Percentiles rank a stretch among this genome's conserved stretches.
phyloP scores from a whole-genome alignment of 2,329 filamentous ascomycete genomes.

The Trichoderma koningii region DNA sequence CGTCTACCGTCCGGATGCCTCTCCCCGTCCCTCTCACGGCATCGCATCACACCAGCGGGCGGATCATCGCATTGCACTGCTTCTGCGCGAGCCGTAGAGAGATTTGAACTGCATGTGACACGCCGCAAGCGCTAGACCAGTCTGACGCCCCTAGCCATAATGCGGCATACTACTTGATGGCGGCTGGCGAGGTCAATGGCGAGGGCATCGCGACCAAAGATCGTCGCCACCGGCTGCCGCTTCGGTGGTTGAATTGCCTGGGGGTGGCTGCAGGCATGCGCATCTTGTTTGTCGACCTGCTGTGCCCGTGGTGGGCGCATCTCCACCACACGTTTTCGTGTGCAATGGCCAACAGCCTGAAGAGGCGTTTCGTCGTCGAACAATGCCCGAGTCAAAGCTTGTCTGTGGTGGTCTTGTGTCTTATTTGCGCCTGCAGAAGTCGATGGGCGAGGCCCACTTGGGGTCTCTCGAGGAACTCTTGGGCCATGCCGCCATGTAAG shows the following conservation, averaged over 20 bases:
- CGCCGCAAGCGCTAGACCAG: slow-evolving; percentile 1
- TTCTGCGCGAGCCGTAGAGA: background rate
- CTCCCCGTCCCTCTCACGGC: background rate
- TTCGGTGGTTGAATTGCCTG: slow-evolving; percentile 12
- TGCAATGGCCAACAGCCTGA: slow-evolving; percentile 1
- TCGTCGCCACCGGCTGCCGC: slow-evolving; percentile 5
- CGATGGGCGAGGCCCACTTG: slow-evolving; percentile 17
- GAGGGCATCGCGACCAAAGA: slow-evolving; percentile 10
- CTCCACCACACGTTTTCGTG: background rate
- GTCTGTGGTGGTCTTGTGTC: background rate
- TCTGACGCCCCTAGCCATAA: background rate
- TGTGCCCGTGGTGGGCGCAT: slow-evolving; percentile 2
- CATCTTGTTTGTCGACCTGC: slow-evolving; percentile 10
- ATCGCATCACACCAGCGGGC: background rate
- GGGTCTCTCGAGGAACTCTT: background rate
- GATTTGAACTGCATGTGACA: background rate
- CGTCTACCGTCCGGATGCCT: too few relatives aligned
- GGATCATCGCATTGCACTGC: background rate
- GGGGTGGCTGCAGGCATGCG: slow-evolving; percentile 2
- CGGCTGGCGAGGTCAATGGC: background rate
- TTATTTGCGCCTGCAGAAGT: background rate
- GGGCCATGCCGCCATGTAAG: background rate
- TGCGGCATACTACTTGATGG: slow-evolving; percentile 11
- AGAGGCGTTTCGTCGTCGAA: background rate
- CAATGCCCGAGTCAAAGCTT: slow-evolving; percentile 24